Base-by-base conservation (phyloP, 495 filamentous ascomycete species). In the Trichoderma reesei region DNA sequence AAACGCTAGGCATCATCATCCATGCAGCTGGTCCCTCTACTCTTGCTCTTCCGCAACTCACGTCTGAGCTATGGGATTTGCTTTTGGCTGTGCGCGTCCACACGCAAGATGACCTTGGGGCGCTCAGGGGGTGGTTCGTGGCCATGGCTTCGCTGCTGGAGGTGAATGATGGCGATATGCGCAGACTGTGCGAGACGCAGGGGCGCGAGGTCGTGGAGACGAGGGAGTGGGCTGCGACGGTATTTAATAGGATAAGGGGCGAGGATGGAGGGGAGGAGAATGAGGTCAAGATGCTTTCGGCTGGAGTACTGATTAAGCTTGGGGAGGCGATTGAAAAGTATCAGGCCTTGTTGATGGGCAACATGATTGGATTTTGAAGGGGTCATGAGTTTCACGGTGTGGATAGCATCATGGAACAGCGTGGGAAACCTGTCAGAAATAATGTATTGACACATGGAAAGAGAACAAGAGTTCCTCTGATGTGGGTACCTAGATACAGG, bases 261-360 rank as follows among this genome's bases (percentile, higher is more conserved):
- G 77, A 75, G 10, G 78, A 78, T 64, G 72, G 75, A 42, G 73
- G 78, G 20, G 82, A 84, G 72, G 83, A 91, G 69, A 81, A 85
- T 66, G 81, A 80, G 69, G 79, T 85, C 16, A 82, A 84, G 71
- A 83, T 83, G 78, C 67, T 98, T 68, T 88, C 92, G 34, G 94
- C 94, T 2, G 92, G 88, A 1, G 85, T 96, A 51, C 75, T 97
- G 75, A 83, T 96, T 26, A 87, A 86, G 68, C 74, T 89, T 63
- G 83, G 84, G 42, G 92, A 96, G 75, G 83, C 89, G 39, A 85
- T 92, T 48, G 89, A 96, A 72, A 87, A 86, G 73, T 94, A 89
- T 72, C 87, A 90, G 75, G 80, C 85, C 72, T 70, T 85, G 48
- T 60, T 89, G 67, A 75, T 85, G 68, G 86, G 86, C 36, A 80